These are phyloP conservation scores for Magnaporthiopsis rhizophila DNA, from an alignment of 2,329 filamentous ascomycete species.

Conservation along the genomic window DNA sequence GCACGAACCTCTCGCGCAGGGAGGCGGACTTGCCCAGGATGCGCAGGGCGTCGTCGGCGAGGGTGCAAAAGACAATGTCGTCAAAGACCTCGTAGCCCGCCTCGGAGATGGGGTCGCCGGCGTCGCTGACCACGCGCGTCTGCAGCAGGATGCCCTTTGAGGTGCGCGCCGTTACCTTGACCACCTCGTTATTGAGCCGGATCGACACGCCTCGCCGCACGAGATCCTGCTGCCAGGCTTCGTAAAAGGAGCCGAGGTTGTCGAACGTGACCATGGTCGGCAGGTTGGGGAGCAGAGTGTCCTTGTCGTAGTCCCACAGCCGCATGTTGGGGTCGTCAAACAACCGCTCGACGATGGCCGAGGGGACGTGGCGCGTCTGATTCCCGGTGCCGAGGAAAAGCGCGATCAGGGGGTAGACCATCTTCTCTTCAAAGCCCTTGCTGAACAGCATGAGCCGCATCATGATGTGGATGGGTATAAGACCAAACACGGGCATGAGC, in stretches of 20 bases:
- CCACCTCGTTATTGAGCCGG: slow-evolving; percentile 47
- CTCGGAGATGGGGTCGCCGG: slow-evolving; percentile 29
- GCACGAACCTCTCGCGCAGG: slow-evolving; percentile 55
- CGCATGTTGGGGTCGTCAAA: slow-evolving; percentile 52
- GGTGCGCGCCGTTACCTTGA: slow-evolving; percentile 40
- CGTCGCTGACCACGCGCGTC: slow-evolving; percentile 34
- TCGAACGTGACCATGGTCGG: slow-evolving; percentile 61
- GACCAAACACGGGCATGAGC: slow-evolving; percentile 51
- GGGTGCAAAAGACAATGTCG: slow-evolving; percentile 57
- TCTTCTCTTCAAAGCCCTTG: slow-evolving; percentile 61
- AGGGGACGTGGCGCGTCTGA: slow-evolving; percentile 63
- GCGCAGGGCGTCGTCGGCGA: slow-evolving; percentile 56
- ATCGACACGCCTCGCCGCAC: slow-evolving; percentile 47
- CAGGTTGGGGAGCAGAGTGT: slow-evolving; percentile 48
- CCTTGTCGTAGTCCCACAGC: slow-evolving; percentile 49
- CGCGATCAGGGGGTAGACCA: slow-evolving; percentile 64
- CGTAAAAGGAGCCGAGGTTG: slow-evolving; percentile 53
- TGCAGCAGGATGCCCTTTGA: slow-evolving; percentile 44
- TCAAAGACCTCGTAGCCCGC: slow-evolving; percentile 50
- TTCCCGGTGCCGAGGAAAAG: slow-evolving; percentile 70
- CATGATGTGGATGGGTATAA: slow-evolving; percentile 56
- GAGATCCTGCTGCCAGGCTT: slow-evolving; percentile 48
- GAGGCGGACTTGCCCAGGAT: slow-evolving; percentile 50
- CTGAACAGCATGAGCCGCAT: slow-evolving; percentile 62
- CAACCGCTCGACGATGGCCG: slow-evolving; percentile 55